A percentile compares a stretch with the other conserved stretches of the same genome.
These are phyloP conservation scores for Porphyridium purpureum DNA, from an alignment of 23 red algal genomes.

Conservation along the genomic window DNA sequence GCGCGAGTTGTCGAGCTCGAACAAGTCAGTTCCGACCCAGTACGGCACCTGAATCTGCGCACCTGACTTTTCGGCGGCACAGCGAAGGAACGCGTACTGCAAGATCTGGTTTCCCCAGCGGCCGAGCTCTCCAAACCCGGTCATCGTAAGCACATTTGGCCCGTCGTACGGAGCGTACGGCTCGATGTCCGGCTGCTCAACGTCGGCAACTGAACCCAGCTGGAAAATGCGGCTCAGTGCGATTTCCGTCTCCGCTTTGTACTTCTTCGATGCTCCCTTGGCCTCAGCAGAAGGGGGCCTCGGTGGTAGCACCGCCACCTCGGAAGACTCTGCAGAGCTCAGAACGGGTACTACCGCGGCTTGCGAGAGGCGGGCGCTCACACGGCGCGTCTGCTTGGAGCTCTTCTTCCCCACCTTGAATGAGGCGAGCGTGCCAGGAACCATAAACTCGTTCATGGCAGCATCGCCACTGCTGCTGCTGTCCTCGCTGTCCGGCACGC, in stretches of 20 bases:
- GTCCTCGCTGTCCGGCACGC: no score
- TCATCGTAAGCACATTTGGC: constrained; percentile 65
- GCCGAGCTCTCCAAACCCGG: constrained; percentile 88
- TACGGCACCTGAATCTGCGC: constrained; percentile 63
- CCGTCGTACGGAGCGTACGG: constrained; percentile 71
- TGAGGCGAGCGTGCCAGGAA: no score
- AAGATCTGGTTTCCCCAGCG: constrained; percentile 93
- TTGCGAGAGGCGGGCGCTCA: no score
- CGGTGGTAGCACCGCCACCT: no score
- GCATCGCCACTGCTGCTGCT: no score
- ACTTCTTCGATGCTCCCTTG: no score
- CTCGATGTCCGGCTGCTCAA: constrained; percentile 34
- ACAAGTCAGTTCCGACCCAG: constrained; percentile 72
- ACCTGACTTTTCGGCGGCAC: constrained; percentile 18
- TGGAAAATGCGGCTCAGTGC: constrained; percentile 77
- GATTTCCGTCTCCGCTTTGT: constrained; percentile 93
- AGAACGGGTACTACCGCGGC: no score
- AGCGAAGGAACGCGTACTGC: constrained; percentile 84
- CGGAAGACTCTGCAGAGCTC: no score
- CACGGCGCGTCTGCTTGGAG: no score
- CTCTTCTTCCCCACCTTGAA: no score
- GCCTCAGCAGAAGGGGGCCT: no score
- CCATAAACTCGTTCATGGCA: no score
- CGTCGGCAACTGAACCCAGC: constrained; percentile 33
- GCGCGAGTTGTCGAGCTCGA: constrained; percentile 33